A percentile compares a stretch with the other conserved stretches of the same genome.
Conservation (phyloP, 345 rosid species). For the Eucalyptus grandis region DNA sequence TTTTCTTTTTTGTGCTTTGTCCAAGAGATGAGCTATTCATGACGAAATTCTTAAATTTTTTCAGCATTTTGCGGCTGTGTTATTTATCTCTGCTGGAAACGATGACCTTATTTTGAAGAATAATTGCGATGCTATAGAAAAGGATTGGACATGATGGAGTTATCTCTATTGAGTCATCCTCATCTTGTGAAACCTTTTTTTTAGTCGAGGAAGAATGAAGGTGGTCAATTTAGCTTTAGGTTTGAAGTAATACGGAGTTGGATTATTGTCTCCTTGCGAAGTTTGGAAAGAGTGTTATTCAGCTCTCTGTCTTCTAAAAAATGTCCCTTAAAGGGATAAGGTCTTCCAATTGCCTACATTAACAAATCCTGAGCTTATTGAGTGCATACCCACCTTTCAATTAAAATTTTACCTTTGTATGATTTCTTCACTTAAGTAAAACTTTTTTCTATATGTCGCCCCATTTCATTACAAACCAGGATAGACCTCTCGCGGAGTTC, state of each 20-base stretch:
- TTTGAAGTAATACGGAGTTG: not conserved
- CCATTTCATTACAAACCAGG: constrained; percentile 77
- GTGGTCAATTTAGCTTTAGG: constrained; percentile 8
- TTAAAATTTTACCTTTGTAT: not conserved
- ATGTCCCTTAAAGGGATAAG: not conserved
- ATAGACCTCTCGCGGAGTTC: constrained; percentile 2
- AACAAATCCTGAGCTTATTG: not conserved
- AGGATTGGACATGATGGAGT: constrained; percentile 87
- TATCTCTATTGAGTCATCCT: constrained; percentile 65
- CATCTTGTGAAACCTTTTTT: constrained; percentile 57
- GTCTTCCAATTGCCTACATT: not conserved
- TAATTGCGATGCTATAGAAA: constrained; percentile 63
- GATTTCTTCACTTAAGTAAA: not conserved
- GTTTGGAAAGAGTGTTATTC: not conserved
- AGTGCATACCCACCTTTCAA: not conserved
- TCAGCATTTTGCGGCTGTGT: constrained; percentile 52
- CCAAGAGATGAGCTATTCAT: not conserved
- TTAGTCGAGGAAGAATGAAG: constrained; percentile 88
- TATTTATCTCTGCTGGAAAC: constrained; percentile 81
- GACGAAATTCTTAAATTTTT: not conserved
- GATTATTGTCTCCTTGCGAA: not conserved
- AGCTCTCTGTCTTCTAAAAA: not conserved
- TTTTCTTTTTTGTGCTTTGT: not conserved
- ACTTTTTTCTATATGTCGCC: constrained; percentile 41
- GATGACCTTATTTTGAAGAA: constrained; percentile 58